phyloP scores from a whole-genome alignment of 1,139 yeast genomes.

The Lodderomyces metapsilosis region DNA sequence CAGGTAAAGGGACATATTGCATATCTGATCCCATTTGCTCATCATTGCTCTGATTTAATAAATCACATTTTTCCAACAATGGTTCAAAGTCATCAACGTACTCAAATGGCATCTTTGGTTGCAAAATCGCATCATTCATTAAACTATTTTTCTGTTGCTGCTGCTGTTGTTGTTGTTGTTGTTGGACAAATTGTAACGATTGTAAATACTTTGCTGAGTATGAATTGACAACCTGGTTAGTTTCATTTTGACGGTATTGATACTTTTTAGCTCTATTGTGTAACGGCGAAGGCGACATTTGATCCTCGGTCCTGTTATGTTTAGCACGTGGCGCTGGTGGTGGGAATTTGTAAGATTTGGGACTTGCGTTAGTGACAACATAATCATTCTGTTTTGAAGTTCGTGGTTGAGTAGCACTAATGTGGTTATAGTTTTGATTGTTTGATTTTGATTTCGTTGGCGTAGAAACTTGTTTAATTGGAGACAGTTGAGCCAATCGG shows the following conservation, averaged over 20 bases:
- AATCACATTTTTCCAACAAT: constrained; percentile 18
- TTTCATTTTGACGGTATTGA: constrained; percentile 5
- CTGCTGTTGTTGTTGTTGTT: constrained; percentile 15
- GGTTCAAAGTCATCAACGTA: constrained; percentile 48
- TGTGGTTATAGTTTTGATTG: neutral
- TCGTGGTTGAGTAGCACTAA: constrained; percentile 10
- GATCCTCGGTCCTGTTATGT: neutral
- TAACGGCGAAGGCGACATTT: constrained; percentile 24
- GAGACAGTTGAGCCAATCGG: constrained; percentile 12
- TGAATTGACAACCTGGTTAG: constrained; percentile 21
- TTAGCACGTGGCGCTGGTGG: constrained; percentile 17
- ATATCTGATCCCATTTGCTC: constrained; percentile 10
- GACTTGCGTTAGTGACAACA: constrained; percentile 38
- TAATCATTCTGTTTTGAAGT: constrained; percentile 29
- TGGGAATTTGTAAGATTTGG: constrained; percentile 51
- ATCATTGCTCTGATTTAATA: neutral
- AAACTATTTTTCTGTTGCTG: constrained; percentile 2
- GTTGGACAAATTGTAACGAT: constrained; percentile 21
- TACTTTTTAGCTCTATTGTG: constrained; percentile 18
- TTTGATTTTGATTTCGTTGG: constrained; percentile 10
- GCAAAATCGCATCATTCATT: constrained; percentile 1
- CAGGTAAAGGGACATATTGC: constrained; percentile 44
- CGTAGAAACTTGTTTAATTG: constrained; percentile 10
- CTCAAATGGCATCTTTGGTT: constrained; percentile 15
- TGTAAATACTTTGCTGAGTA: constrained; percentile 48